These are phyloP conservation scores for Phoma sp. DNA, from an alignment of 2,329 filamentous ascomycete genomes.

Conservation along the genomic window DNA sequence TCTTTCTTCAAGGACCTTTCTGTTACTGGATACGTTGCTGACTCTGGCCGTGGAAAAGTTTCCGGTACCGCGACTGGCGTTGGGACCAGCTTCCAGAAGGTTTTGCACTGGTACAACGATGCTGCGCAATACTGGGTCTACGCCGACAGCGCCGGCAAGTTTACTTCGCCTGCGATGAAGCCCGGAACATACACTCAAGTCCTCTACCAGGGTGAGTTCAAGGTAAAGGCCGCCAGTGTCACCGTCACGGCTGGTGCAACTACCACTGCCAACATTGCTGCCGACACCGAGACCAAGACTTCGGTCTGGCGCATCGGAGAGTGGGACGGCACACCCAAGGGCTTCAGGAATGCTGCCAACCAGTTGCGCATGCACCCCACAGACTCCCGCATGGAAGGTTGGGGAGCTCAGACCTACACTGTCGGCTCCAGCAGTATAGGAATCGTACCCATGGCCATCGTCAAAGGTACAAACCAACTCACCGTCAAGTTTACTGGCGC, in stretches of 20 bases:
- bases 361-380: constrained; percentile 73
- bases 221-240: constrained; percentile 58
- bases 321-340: constrained; percentile 66
- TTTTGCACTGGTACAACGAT: constrained; percentile 71
- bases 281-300: constrained; percentile 56
- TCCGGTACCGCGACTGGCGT: constrained; percentile 68
- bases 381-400: constrained; percentile 68
- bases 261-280: constrained; percentile 60
- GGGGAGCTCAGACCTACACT: constrained; percentile 68
- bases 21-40: constrained; percentile 65
- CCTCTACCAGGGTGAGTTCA: constrained; percentile 67
- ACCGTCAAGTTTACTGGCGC: constrained; percentile 67
- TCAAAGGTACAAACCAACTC: constrained; percentile 66
- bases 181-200: constrained; percentile 74
- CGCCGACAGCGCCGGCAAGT: constrained; percentile 62
- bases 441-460: constrained; percentile 71
- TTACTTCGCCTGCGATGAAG: constrained; percentile 71
- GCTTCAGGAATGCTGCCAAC: constrained; percentile 72
- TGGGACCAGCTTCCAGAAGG: constrained; percentile 58
- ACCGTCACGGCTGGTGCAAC: constrained; percentile 59
- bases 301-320: constrained; percentile 71
- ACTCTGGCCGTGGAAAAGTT: constrained; percentile 65
- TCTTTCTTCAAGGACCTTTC: constrained; percentile 67
- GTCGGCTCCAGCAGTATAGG: constrained; percentile 62
- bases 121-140: constrained; percentile 71